Evolutionary conservation across 257 asterid genomes (phyloP).

Genomic region (Paraleonurus japonicus): DNA sequence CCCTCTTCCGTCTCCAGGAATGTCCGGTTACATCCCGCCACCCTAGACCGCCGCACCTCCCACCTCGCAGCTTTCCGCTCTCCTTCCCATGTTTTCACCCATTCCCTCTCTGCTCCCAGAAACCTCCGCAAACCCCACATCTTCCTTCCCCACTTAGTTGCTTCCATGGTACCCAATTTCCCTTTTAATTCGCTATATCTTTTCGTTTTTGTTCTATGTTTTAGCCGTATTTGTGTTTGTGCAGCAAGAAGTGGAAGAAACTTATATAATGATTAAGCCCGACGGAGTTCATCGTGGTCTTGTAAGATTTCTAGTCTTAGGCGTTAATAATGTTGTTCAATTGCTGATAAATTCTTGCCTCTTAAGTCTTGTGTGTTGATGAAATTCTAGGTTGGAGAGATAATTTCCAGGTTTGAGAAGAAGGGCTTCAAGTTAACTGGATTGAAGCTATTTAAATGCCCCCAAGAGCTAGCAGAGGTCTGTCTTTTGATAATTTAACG

Average conservation of each 20-base stretch:
- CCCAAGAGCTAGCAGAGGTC: constrained; percentile 85
- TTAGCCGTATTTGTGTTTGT: not conserved
- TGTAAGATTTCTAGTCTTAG: constrained; percentile 38
- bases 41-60: constrained; percentile 34
- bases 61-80: constrained; percentile 60
- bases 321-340: not conserved
- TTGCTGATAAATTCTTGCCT: not conserved
- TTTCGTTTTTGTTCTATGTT: not conserved
- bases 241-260: constrained; percentile 71
- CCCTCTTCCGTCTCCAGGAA: constrained; percentile 31
- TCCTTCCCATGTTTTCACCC: constrained; percentile 44
- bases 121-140: constrained; percentile 40
- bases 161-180: constrained; percentile 54
- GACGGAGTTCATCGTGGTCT: constrained; percentile 98
- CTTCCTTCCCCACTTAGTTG: constrained; percentile 80
- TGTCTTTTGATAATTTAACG: constrained; percentile 18
- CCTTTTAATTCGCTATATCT: not conserved
- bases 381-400: constrained; percentile 69
- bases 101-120: constrained; percentile 32
- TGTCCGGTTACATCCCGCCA: constrained; percentile 30
- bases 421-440: constrained; percentile 89
- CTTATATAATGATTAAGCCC: constrained; percentile 90
- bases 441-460: constrained; percentile 81
- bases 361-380: constrained; percentile 2
- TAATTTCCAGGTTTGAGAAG: constrained; percentile 89